Evolutionary conservation across 495 filamentous ascomycete species (phyloP).

Genomic region (Aspergillus bertholletiae): DNA sequence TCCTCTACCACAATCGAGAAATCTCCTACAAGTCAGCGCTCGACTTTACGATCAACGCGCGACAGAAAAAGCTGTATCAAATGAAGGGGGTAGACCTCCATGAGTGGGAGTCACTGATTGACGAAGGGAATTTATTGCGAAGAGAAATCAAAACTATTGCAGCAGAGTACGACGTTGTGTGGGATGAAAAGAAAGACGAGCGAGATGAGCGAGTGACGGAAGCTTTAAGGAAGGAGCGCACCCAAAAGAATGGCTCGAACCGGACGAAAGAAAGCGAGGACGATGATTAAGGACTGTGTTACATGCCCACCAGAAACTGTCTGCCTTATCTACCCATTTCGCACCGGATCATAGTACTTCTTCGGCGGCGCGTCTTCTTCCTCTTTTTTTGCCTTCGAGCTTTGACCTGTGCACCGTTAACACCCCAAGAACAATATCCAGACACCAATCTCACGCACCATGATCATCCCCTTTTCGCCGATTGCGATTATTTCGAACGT

Average conservation of each 20-base stretch:
- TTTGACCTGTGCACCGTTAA: constrained; percentile 5
- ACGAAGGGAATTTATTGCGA: constrained; percentile 75
- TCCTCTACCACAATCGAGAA: constrained; percentile 88
- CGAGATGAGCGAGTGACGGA: constrained; percentile 69
- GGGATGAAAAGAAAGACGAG: constrained; percentile 80
- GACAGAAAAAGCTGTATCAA: constrained; percentile 76
- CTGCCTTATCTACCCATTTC: constrained; percentile 26
- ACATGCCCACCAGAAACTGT: background rate
- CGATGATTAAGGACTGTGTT: constrained; percentile 31
- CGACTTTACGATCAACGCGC: constrained; percentile 75
- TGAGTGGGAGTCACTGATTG: constrained; percentile 75
- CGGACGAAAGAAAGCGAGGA: constrained; percentile 42
- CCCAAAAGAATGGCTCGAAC: constrained; percentile 46
- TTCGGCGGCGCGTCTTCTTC: constrained; percentile 29
- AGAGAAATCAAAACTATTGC: constrained; percentile 80
- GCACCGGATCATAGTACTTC: constrained; percentile 45
- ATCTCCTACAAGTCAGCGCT: constrained; percentile 80
- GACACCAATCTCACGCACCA: constrained; percentile 20
- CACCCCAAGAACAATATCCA: background rate
- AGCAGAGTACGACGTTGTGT: constrained; percentile 88
- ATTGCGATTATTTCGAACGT: constrained; percentile 53
- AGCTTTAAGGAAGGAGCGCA: constrained; percentile 61
- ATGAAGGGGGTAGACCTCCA: constrained; percentile 67
- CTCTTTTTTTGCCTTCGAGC: constrained; percentile 17
- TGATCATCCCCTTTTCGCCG: constrained; percentile 39